A percentile compares a stretch with the other conserved stretches of the same genome.
These are phyloP conservation scores for Huiozyma sinensis DNA, from an alignment of 805 yeast species.

Conservation along the genomic window DNA sequence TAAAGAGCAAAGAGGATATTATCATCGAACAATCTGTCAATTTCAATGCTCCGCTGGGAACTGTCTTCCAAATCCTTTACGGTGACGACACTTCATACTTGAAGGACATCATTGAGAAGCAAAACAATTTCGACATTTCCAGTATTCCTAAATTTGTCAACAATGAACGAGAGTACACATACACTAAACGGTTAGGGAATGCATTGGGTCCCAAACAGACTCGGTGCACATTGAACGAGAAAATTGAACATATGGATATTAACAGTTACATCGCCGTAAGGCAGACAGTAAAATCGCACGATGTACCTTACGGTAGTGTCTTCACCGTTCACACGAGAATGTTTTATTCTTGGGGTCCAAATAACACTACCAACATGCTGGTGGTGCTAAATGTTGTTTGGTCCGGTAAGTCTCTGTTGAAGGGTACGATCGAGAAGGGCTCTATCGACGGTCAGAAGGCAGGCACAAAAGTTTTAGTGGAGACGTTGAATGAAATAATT, in stretches of 20 bases:
- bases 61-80: conserved; percentile 47
- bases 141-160: conserved; percentile 36
- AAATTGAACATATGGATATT: conserved; percentile 39
- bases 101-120: conserved; percentile 39
- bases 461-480: conserved; percentile 36
- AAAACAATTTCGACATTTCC: conserved; percentile 51
- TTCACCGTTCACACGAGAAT: conserved; percentile 53
- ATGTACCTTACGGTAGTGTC: conserved; percentile 64
- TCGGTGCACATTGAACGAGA: conserved; percentile 48
- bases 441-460: conserved; percentile 66
- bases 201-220: conserved; percentile 71
- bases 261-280: conserved; percentile 34
- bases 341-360: conserved; percentile 55
- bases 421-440: conserved; percentile 66
- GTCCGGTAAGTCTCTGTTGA: conserved; percentile 69
- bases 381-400: conserved; percentile 56
- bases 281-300: conserved; percentile 54
- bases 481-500: conserved; percentile 30
- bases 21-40: conserved; percentile 40
- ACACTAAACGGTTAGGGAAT: conserved; percentile 48
- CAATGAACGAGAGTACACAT: conserved; percentile 41
- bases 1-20: conserved; percentile 39
- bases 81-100: conserved; percentile 47
- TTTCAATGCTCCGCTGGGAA: conserved; percentile 58
- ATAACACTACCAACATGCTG: conserved; percentile 43